These are phyloP conservation scores for Sphagnum tenellum DNA, from an alignment of 225 moss, liverwort and hornwort genomes.

Conservation along the genomic window DNA sequence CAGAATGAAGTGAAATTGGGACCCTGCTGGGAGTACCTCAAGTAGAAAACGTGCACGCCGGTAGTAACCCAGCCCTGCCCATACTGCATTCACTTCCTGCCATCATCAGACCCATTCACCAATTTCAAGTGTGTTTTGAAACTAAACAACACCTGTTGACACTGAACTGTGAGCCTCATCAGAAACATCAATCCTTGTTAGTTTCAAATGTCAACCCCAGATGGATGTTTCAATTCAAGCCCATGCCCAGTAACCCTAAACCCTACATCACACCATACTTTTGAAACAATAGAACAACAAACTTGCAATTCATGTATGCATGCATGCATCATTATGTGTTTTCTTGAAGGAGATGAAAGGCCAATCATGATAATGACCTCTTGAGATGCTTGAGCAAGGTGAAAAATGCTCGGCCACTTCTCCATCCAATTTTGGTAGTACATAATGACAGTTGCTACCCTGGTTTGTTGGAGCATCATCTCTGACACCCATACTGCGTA, in stretches of 20 bases:
- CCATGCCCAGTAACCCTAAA: no score
- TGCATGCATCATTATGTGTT: no score
- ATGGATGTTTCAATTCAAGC: conserved; percentile 1
- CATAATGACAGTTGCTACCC: conserved; percentile 75
- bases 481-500: conserved; percentile 99
- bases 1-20: no score
- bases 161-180: no score
- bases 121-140: no score
- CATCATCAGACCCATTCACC: not conserved
- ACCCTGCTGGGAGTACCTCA: conserved; percentile 38
- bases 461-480: conserved; percentile 97
- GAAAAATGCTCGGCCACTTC: conserved; percentile 70
- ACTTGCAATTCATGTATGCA: no score
- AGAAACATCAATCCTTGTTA: not conserved
- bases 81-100: conserved; percentile 84
- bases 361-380: conserved; percentile 38
- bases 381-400: conserved; percentile 74
- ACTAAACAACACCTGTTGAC: no score
- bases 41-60: conserved; percentile 86
- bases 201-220: conserved; percentile 6
- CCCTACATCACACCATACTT: not conserved
- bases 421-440: conserved; percentile 91
- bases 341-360: no score
- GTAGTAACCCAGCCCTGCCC: conserved; percentile 99
- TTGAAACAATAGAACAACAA: not conserved